Evolutionary conservation across 2,329 filamentous ascomycete genomes (phyloP), one percentile per base, ranked within the genome.

Genomic region (Kalmusia sp.): DNA sequence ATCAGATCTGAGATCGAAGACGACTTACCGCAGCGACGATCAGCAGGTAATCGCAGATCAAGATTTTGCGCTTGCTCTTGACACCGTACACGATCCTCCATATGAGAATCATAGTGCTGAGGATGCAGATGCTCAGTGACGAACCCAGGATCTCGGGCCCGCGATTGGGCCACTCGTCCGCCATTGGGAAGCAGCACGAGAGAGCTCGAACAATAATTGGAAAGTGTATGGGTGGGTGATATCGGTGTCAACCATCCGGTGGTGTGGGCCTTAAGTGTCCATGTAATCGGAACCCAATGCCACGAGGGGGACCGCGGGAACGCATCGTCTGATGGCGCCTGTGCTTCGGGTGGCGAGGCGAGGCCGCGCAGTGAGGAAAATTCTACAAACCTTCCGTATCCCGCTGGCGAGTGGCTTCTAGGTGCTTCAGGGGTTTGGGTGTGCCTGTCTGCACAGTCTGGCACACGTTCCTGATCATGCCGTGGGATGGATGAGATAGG

Each of bases 61-160:
- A 28, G 24, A 64, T 31, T 48, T 62, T 68, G 19, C 64, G 55
- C 45, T 58, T 61, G 21, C 47, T 55, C 19, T 14, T 33, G 3
- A 65, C 28, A 22, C 59, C 60, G 38, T 67, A 65, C 2, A 58
- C 41, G 6, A 67, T 46, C 49, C 65, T 57, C 65, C 67, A 69
- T 27, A 57, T 21, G 8, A 66, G 33, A 22, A 66, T 14, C 1
- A 46, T 2, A 2, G 59, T 65, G 30, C 58, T 62, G 9, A 68
- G 35, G 15, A 57, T 25, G 22, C 54, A 58, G 4, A 69, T 52
- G 3, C 44, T 55, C 21, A 53, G 50, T 2, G 57, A 60, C 11
- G 61, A 49, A 1, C 45, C 47, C 15, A 69, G 12, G n/a, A 69
- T 61, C 4, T 60, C 47, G 11, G 45, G 9, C 22, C 52, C 43